Evolutionary conservation across 2,329 filamentous ascomycete species (phyloP), one percentile per base, ranked within the genome.

Genomic region (Capronia coronata): DNA sequence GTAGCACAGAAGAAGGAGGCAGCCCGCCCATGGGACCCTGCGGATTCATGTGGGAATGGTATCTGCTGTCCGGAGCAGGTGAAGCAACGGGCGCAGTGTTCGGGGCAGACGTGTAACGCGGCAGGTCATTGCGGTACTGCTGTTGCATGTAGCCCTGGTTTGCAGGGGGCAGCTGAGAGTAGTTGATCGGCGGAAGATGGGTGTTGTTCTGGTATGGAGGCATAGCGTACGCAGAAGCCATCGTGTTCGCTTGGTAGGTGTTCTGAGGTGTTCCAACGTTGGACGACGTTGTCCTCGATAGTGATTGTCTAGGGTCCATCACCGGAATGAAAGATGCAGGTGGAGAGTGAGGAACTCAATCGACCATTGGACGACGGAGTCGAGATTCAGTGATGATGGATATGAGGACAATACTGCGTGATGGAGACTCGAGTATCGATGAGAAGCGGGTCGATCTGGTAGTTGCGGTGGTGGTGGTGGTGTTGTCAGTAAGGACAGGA

Each of bases 121-220:
- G 58, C 8, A 59, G 41, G 38, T 57, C 52, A 39, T 60, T 56
- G 45, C 58, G 58, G 43, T 59, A 59, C 37, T 56, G 58, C 37
- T 57, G 58, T 25, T 55, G 51, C 37, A 59, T 56, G 48, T 61
- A 60, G 51, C 46, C 56, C 44, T 59, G 55, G 48, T 43, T 56
- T 29, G 67, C 65, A 43, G 69, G 69, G 35, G 70, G 71, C 55
- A 71, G 67, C 51, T 63, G 65, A 52, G 71, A 69, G 59, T 70
- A 69, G 62, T 72, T 70, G 56, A 73, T 64, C 18, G 71, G 70
- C 56, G 70, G 71, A 53, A 73, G 63, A 8, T 71, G 70, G 45
- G 65, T 68, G 64, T 71, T 69, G 67, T 70, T 71, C 57, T 66
- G 64, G 62, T 72, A 73, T 53, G 71, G 69, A 51, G 70, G 70